Base-by-base conservation (phyloP, 805 yeast species). In the Hanseniaspora lindneri region DNA sequence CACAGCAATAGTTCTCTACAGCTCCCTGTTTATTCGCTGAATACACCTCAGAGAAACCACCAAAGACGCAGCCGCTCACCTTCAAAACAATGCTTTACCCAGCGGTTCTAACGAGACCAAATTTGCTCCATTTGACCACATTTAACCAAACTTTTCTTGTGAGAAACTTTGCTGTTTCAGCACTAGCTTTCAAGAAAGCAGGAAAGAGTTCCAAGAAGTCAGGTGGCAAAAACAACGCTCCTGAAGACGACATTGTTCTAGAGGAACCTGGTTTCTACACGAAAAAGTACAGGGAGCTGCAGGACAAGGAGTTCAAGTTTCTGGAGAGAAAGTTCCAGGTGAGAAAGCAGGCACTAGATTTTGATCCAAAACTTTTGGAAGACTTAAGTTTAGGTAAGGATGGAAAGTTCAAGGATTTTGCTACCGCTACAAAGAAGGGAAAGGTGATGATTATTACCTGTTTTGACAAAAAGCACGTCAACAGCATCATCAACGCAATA, bases 391-490 rank as follows among this genome's bases (percentile, higher is more conserved):
- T 89, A 16, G 66, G 68, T 37, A 68, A 73, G 13, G 68, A 71
- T 44, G 61, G 66, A 7, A 60, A 59, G 1, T 81, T 80, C 59
- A 73, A 76, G 2, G 69, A 77, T 27, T 64, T 85, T 25, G 95
- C 95, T 1, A 80, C 79, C 52, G 80, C 89, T 2, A 66, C 81
- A 0, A 55, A 76, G 46, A 80, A 80, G 55, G 92, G 89, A 6
- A 68, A 72, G 24, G 73, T 83, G 56, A 71, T 76, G 55, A 64
- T 75, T 28, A 75, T 89, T n/a, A 86, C 95, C 0, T 88, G 87
- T 1, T 89, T 81, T 62, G 96, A 89, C 58, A 94, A 95, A 6
- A 72, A 71, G 44, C 73, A 83, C 54, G 72, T 77, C 34, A 81
- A 84, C 56, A 71, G 74, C 52, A 74, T 89, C 25, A 72, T 82